Base-by-base conservation (phyloP, 768 basidiomycete species). In the Paxillus rubicundulus region DNA sequence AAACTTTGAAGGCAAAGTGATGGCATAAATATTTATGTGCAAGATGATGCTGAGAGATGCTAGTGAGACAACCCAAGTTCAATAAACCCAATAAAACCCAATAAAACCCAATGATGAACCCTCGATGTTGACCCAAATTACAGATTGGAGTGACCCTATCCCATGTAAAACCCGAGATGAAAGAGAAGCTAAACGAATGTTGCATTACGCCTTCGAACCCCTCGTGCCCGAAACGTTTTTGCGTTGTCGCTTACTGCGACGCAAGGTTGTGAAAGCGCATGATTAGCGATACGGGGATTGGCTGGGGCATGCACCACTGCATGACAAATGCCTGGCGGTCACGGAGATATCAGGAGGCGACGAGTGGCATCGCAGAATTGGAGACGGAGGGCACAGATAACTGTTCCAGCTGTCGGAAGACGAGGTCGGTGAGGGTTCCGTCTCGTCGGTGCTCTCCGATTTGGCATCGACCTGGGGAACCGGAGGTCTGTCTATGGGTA, bases 401-500 rank as follows among this genome's bases (percentile, higher is more conserved):
- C 52, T 34, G 32, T 51, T 47, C 5, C 55, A 64, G 57, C 51
- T 30, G 37, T 60, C 65, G 9, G 65, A 63, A 1, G 65, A 41
- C 38, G 49, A 49, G 30, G 68, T 57, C 7, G 67, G 61, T 4
- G 59, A 59, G 4, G 59, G 53, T 13, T 54, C 51, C 9, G 56
- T 16, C 32, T 55, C 58, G 45, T 40, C 36, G 5, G 56, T 54
- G 28, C 17, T 18, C 53, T 56, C 64, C 30, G 59, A 65, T 55
- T n/a, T 51, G 0, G 60, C 2, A 36, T 65, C 63, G 28, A n/a
- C 47, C 9, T 61, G 61, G 2, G 45, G 47, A 4, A 9, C 34
- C 7, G 4, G 12, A 17, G 54, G 36, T 62, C 46, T 21, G 55
- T 61, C 41, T 40, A 61, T 38, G 9, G 84, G 84, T 2, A 85